Evolutionary conservation across 2,329 filamentous ascomycete species (phyloP), one percentile per base, ranked within the genome.

Genomic region (Paraphaeosphaeria minitans): DNA sequence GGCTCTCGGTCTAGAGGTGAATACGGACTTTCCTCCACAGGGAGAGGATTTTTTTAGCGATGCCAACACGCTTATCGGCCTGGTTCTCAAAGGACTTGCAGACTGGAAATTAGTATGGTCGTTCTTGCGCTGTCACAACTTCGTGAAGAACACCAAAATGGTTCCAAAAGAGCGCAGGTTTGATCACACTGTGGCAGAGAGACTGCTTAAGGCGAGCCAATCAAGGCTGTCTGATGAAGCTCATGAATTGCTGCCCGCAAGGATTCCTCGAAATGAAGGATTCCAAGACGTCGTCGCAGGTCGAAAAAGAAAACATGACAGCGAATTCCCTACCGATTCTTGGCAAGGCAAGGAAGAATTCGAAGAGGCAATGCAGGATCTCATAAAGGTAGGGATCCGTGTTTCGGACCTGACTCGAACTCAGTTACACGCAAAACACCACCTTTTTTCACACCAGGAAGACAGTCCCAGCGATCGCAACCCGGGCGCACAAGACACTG

Each of bases 101-200:
- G 60, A 69, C 47, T 65, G 60, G 59, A 62, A 56, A 27, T 53
- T 69, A 4, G 61, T 68, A 19, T 64, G 48, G 57, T 57, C 60
- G 0, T 63, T 64, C 31, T 39, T 67, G 29, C 53, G 43, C 2
- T 65, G 66, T 33, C 19, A 51, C 1, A 49, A 53, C 1, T 66
- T 61, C 31, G 53, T 63, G 24, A 6, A 6, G 56, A 33, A n/a
- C n/a, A n/a, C n/a, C 2, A 39, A 22, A 7, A 22, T 45, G 13
- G 9, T 22, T 13, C 57, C 54, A 39, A 13, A 21, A 1, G n/a
- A 55, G 14, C 53, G 50, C 14, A 45, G 54, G 12, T 59, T 59
- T 46, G 31, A 31, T 13, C 33, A 29, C 13, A 55, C 39, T 21
- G 24, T 55, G 35, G 16, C 52, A 14, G 27, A 27, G 10, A 33